phyloP scores from a whole-genome alignment of 768 basidiomycete species.

The Trametes meyenii region DNA sequence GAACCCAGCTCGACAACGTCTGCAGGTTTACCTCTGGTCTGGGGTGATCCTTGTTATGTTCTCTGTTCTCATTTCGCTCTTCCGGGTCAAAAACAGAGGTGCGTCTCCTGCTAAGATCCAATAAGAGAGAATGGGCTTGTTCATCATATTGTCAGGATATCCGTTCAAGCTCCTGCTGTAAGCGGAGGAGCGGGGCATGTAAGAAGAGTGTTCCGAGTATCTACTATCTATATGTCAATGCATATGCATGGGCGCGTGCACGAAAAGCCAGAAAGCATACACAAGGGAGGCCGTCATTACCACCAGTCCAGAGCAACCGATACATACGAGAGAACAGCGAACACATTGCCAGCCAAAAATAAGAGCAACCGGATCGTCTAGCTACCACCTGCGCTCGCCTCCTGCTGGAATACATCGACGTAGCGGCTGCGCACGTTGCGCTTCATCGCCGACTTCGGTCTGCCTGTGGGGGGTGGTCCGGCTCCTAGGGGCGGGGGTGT shows the following conservation, averaged over 20 bases:
- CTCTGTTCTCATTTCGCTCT: constrained; percentile 83
- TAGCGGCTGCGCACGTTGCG: constrained; percentile 82
- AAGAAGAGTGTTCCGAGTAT: constrained; percentile 20
- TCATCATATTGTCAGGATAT: constrained; percentile 52
- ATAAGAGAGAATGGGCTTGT: neutral
- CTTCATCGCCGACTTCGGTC: constrained; percentile 67
- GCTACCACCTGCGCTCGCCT: constrained; percentile 14
- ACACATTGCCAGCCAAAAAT: neutral
- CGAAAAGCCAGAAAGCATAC: constrained; percentile 15
- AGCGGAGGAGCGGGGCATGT: constrained; percentile 18
- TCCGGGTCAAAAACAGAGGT: constrained; percentile 92
- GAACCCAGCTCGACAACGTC: constrained; percentile 73
- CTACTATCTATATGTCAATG: constrained; percentile 23
- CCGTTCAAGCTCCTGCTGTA: constrained; percentile 80
- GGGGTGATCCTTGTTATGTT: constrained; percentile 81
- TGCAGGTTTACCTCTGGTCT: constrained; percentile 91
- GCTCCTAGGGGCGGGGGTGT: constrained; percentile 42
- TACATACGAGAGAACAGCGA: constrained; percentile 9
- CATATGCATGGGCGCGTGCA: constrained; percentile 11
- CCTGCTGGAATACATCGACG: constrained; percentile 84
- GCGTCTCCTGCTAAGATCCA: constrained; percentile 21
- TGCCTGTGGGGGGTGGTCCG: constrained; percentile 45
- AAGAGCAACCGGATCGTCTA: neutral
- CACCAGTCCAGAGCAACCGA: neutral
- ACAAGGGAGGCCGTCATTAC: neutral